Evolutionary conservation across 768 basidiomycete genomes (phyloP).

Genomic region (Mrakia blollopis): DNA sequence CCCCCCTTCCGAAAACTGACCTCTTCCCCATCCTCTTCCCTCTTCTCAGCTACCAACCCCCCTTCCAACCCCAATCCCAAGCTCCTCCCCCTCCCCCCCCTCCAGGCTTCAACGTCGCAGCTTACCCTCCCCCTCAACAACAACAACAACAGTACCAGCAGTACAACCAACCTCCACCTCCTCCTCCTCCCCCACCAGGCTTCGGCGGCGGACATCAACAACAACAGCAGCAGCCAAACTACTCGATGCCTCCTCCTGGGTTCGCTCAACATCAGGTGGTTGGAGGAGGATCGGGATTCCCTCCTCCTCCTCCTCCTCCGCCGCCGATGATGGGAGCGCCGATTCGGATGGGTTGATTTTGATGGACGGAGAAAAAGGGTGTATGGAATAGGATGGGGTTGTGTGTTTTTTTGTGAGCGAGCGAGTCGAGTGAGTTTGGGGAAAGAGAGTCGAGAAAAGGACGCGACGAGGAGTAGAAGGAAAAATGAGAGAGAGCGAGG

Average conservation of each 20-base stretch:
- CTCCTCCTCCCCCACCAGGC: constrained; percentile 13
- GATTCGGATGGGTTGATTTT: background rate
- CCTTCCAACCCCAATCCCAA: background rate
- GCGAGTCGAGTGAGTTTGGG: too few relatives aligned
- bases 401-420: too few relatives aligned
- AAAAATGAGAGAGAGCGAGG: too few relatives aligned
- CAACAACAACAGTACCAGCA: constrained; percentile 1
- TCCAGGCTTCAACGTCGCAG: constrained; percentile 13
- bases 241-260: constrained; percentile 23
- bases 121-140: background rate
- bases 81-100: constrained; percentile 12
- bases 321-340: background rate
- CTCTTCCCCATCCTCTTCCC: too few relatives aligned
- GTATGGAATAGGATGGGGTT: too few relatives aligned
- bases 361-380: background rate
- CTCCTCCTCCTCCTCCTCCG: constrained; percentile 15
- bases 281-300: background rate
- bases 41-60: background rate
- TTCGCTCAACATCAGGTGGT: background rate
- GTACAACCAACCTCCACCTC: background rate
- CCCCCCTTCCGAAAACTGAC: background rate
- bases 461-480: too few relatives aligned
- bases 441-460: too few relatives aligned
- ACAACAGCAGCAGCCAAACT: background rate
- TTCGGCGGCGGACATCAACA: background rate